Evolutionary conservation across 2,329 filamentous ascomycete genomes (phyloP), one percentile per base, ranked within the genome.

Genomic region (Aspergillus fischeri): DNA sequence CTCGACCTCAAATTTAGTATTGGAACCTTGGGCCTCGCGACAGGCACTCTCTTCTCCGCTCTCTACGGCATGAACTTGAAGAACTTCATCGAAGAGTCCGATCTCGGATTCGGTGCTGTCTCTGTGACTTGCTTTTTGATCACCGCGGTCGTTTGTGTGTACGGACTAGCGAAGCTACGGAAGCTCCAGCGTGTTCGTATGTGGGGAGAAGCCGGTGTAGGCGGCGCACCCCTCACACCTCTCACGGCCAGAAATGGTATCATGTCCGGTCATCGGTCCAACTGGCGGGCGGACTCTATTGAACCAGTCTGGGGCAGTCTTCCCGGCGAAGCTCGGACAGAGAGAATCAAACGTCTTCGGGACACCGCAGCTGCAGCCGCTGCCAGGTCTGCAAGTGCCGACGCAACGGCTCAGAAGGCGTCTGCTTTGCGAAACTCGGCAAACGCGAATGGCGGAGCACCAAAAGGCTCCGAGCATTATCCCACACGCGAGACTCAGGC

Each of bases 61-160:
- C 86, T 99, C n/a, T 99, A 97, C 81, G 94, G 94, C 66, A 97
- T 97, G 92, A 99, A 99, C 78, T 80, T 99, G 63, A 95, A 97
- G 72, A 97, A 97, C 76, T 97, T 97, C 75, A 91, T 97, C 67
- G 94, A 99, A 78, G 93, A 97, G 72, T 92, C 90, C 1, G 85
- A 91, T 74, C 84, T 91, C 74, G 94, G 93, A 10, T 97, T 99
- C 73, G 82, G 82, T 49, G 84, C 84, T 54, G 87, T 99, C 59
- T 91, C 88, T 2, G 80, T 78, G 20, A 79, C 84, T 59, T 95
- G 90, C 56, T 82, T 88, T 56, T 67, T 87, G 56, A 86, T 92
- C 72, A 91, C 90, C 14, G 82, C 87, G 54, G 66, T 92, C 8
- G 90, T 96, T 52, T 93, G 90, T 77, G 83, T 85, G 67, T 96